These are phyloP conservation scores for Termitomyces sp. DNA, from an alignment of 1,284 basidiomycete species.

Conservation along the genomic window DNA sequence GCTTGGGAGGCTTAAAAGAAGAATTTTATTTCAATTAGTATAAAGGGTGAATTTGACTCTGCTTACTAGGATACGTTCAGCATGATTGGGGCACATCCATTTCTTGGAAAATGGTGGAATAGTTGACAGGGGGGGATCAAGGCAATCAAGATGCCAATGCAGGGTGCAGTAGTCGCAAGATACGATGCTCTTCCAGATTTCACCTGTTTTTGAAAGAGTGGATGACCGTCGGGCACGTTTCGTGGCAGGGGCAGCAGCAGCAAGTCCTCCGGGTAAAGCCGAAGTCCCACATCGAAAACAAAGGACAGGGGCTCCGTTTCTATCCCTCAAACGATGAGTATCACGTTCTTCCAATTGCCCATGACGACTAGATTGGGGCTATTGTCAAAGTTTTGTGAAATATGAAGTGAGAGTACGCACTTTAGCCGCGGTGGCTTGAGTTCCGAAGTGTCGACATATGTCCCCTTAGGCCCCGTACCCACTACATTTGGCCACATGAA, in stretches of 20 bases:
- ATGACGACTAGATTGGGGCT: constrained; percentile 59
- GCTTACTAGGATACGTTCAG: constrained; percentile 72
- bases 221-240: constrained; percentile 52
- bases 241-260: constrained; percentile 45
- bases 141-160: constrained; percentile 97
- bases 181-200: constrained; percentile 69
- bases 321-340: constrained; percentile 81
- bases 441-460: constrained; percentile 75
- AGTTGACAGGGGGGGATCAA: constrained; percentile 82
- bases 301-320: constrained; percentile 74
- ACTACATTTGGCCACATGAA: constrained; percentile 42
- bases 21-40: constrained; percentile 11
- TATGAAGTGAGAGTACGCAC: constrained; percentile 40
- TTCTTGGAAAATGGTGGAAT: constrained; percentile 87
- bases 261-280: constrained; percentile 54
- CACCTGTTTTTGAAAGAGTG: constrained; percentile 33
- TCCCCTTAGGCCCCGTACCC: constrained; percentile 65
- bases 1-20: constrained; percentile 59
- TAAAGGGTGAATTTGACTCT: constrained; percentile 8
- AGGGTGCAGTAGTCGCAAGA: constrained; percentile 95
- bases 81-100: constrained; percentile 99
- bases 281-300: constrained; percentile 89
- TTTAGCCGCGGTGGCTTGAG: constrained; percentile 74
- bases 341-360: constrained; percentile 91
- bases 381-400: constrained; percentile 16